phyloP scores from a whole-genome alignment of 1,284 basidiomycete genomes.

The Pseudozyma hubeiensis region DNA sequence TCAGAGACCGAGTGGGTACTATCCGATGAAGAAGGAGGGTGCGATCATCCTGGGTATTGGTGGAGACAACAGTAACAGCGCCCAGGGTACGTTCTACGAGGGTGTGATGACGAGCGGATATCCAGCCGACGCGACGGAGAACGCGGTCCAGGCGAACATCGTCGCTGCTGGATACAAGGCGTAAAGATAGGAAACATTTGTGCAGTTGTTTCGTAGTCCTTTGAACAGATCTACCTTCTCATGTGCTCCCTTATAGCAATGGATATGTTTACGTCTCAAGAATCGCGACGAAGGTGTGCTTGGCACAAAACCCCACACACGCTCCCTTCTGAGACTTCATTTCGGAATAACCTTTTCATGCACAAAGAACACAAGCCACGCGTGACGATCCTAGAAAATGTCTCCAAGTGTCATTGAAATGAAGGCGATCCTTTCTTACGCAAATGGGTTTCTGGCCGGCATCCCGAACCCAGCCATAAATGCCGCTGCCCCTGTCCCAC shows the following conservation, averaged over 20 bases:
- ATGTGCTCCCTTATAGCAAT: too few species aligned
- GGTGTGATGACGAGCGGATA: constrained; percentile 30
- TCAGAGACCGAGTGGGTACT: constrained; percentile 22
- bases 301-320: too few species aligned
- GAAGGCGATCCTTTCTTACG: neutral
- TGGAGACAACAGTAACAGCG: constrained; percentile 35
- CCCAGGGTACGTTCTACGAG: constrained; percentile 34
- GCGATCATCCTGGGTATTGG: constrained; percentile 39
- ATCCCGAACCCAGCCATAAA: constrained; percentile 32
- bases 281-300: too few species aligned
- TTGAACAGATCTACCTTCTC: too few species aligned
- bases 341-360: too few species aligned
- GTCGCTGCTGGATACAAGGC: constrained; percentile 32
- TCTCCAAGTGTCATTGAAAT: too few species aligned
- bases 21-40: constrained; percentile 38
- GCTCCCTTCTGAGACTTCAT: too few species aligned
- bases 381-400: too few species aligned
- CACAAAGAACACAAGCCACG: too few species aligned
- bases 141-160: constrained; percentile 31
- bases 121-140: constrained; percentile 20
- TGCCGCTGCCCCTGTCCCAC: constrained; percentile 9
- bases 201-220: too few species aligned
- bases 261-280: too few species aligned
- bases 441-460: constrained; percentile 25
- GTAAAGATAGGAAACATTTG: too few species aligned